phyloP scores from a whole-genome alignment of 306 rosid genomes.

The Cicer judaicum region DNA sequence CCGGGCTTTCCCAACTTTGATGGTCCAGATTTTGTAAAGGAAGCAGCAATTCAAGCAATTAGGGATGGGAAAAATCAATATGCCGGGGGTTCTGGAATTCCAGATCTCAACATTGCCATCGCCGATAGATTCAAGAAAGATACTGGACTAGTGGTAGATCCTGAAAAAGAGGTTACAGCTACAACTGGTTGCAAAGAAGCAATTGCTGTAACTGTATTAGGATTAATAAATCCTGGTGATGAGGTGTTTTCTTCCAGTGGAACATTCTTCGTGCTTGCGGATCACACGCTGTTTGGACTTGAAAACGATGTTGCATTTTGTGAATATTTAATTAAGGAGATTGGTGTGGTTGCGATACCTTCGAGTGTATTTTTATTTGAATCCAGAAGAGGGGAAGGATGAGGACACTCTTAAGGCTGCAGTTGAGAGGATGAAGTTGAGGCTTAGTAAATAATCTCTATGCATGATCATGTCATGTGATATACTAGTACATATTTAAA shows the following conservation, averaged over 20 bases:
- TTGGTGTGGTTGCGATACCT: slow-evolving; percentile 90
- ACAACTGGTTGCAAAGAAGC: slow-evolving; percentile 92
- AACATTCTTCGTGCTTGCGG: slow-evolving; percentile 76
- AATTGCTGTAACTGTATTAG: slow-evolving; percentile 78
- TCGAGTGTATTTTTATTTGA: slow-evolving; percentile 78
- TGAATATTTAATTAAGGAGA: slow-evolving; percentile 81
- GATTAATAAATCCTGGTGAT: slow-evolving; percentile 87
- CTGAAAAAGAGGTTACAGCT: slow-evolving; percentile 77
- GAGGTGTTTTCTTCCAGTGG: slow-evolving; percentile 87
- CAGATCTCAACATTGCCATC: slow-evolving; percentile 75
- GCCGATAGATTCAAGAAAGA: slow-evolving; percentile 82
- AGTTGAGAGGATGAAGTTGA: slow-evolving; percentile 79
- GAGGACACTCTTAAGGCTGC: slow-evolving; percentile 77
- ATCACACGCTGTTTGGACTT: slow-evolving; percentile 86
- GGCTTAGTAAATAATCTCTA: slow-evolving; percentile 58
- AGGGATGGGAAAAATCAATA: slow-evolving; percentile 86
- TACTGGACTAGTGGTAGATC: slow-evolving; percentile 69
- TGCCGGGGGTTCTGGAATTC: slow-evolving; percentile 75
- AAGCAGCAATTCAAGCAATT: slow-evolving; percentile 86
- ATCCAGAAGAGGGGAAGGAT: slow-evolving; percentile 92
- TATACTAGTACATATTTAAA: slow-evolving; percentile 31
- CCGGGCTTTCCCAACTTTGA: slow-evolving; percentile 81
- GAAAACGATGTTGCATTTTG: slow-evolving; percentile 79
- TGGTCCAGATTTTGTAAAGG: slow-evolving; percentile 48
- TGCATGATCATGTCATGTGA: slow-evolving; percentile 1